Evolutionary conservation across 2,329 filamentous ascomycete genomes (phyloP).

Genomic region (Fusarium scirpi): DNA sequence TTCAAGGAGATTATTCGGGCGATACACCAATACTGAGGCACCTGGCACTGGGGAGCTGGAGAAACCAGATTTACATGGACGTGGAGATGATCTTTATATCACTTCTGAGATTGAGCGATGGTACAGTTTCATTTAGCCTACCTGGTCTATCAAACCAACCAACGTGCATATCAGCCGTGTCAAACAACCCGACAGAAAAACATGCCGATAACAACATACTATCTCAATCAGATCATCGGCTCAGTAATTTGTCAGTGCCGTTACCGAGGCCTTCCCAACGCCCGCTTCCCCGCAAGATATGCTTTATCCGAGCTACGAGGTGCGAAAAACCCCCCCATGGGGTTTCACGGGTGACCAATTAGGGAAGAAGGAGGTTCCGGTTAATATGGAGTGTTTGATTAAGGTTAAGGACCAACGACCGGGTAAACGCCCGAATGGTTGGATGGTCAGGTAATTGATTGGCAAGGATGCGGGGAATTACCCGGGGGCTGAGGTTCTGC

Average conservation of each 20-base stretch:
- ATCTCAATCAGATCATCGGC: background rate
- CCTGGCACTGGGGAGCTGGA: background rate
- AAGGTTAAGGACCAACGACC: background rate
- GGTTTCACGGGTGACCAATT: background rate
- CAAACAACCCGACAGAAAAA: background rate
- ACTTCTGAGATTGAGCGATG: background rate
- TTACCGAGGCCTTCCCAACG: background rate
- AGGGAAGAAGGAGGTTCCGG: background rate
- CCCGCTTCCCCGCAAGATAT: conserved; percentile 14
- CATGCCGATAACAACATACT: background rate
- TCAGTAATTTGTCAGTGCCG: background rate
- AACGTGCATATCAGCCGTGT: background rate
- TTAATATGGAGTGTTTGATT: conserved; percentile 1
- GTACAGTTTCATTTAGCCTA: background rate
- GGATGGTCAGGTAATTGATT: background rate
- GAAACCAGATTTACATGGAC: background rate
- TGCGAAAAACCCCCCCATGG: conserved; percentile 24
- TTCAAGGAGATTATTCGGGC: too few relatives aligned
- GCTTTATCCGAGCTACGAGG: conserved; percentile 17
- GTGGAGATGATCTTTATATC: conserved; percentile 7
- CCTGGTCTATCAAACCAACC: background rate
- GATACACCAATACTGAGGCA: background rate
- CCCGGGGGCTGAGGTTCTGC: background rate
- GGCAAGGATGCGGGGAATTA: background rate
- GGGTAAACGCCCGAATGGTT: background rate